Evolutionary conservation across 306 rosid genomes (phyloP).

Genomic region (Gillenia trifoliata): DNA sequence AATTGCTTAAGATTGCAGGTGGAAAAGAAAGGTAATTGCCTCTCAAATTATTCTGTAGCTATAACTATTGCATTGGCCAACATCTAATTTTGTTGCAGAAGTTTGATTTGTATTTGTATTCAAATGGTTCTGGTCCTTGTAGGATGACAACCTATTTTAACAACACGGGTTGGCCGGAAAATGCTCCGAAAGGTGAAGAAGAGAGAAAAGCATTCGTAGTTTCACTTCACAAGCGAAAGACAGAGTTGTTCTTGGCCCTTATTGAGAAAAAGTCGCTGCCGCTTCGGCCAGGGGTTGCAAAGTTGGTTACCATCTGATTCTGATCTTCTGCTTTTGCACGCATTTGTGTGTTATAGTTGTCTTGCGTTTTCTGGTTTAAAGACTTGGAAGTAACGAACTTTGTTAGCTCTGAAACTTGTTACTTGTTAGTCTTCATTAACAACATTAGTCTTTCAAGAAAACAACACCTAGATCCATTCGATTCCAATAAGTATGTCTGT

Average conservation of each 20-base stretch:
- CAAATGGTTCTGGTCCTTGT: conserved; percentile 19
- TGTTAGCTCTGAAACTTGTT: not conserved
- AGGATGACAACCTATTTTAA: conserved; percentile 99
- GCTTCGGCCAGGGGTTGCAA: conserved; percentile 98
- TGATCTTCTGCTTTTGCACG: conserved; percentile 15
- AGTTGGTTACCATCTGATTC: conserved; percentile 70
- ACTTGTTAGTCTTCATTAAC: no score
- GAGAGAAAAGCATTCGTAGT: conserved; percentile 87
- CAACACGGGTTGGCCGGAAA: conserved; percentile 90
- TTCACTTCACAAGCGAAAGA: conserved; percentile 91
- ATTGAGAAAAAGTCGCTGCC: conserved; percentile 91
- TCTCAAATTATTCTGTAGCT: not conserved
- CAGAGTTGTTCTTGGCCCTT: conserved; percentile 89
- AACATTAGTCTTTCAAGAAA: conserved; percentile 38
- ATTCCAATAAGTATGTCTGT: no score
- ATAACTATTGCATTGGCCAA: conserved; percentile 4
- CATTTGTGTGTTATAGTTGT: not conserved
- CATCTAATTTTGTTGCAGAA: not conserved
- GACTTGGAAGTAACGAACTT: not conserved
- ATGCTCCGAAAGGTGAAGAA: conserved; percentile 63
- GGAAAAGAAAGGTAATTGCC: conserved; percentile 83
- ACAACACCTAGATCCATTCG: conserved; percentile 23
- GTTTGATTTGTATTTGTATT: not conserved
- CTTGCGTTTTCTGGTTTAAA: not conserved
- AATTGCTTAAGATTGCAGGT: conserved; percentile 96